phyloP scores from a whole-genome alignment of 2,329 filamentous ascomycete genomes.

The Neopestalotiopsis clavispora region DNA sequence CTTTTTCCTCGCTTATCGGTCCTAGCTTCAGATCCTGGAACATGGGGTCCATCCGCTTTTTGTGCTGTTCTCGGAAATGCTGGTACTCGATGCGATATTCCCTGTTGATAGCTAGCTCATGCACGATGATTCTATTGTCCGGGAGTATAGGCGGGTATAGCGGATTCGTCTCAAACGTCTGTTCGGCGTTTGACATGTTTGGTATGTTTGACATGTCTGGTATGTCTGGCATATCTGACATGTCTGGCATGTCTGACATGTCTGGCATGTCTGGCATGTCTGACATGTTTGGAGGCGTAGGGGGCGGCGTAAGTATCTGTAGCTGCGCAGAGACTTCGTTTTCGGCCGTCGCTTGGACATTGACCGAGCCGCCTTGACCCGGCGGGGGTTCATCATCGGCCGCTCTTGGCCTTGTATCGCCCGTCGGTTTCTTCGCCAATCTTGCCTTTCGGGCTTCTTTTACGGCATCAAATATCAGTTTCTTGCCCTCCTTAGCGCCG shows the following conservation, averaged over 20 bases:
- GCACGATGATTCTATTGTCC: slow-evolving; percentile 75
- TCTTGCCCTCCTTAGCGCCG: slow-evolving; percentile 72
- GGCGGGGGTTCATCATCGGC: slow-evolving; percentile 49
- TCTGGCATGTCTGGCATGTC: too few relatives aligned
- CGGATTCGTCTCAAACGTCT: slow-evolving; percentile 37
- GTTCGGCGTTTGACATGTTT: slow-evolving; percentile 44
- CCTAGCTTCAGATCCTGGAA: slow-evolving; percentile 65
- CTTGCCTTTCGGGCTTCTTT: slow-evolving; percentile 70
- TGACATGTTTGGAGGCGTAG: slow-evolving; percentile 54
- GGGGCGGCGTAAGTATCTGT: slow-evolving; percentile 59
- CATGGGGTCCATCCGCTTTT: slow-evolving; percentile 51
- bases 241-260: too few relatives aligned
- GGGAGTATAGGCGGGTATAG: slow-evolving; percentile 64
- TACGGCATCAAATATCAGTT: slow-evolving; percentile 76
- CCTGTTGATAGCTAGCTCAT: slow-evolving; percentile 80
- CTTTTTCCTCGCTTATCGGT: slow-evolving; percentile 68
- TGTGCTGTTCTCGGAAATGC: slow-evolving; percentile 63
- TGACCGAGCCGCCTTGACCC: slow-evolving; percentile 38
- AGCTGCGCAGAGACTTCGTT: slow-evolving; percentile 44
- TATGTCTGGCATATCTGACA: too few relatives aligned
- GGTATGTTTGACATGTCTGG: too few relatives aligned
- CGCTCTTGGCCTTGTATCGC: slow-evolving; percentile 73
- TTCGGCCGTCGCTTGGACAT: slow-evolving; percentile 45
- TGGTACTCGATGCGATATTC: slow-evolving; percentile 74
- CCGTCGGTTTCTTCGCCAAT: slow-evolving; percentile 67